These are phyloP conservation scores for Oryza meridionalis DNA, from an alignment of 176 grass and related monocot species.

Conservation along the genomic window DNA sequence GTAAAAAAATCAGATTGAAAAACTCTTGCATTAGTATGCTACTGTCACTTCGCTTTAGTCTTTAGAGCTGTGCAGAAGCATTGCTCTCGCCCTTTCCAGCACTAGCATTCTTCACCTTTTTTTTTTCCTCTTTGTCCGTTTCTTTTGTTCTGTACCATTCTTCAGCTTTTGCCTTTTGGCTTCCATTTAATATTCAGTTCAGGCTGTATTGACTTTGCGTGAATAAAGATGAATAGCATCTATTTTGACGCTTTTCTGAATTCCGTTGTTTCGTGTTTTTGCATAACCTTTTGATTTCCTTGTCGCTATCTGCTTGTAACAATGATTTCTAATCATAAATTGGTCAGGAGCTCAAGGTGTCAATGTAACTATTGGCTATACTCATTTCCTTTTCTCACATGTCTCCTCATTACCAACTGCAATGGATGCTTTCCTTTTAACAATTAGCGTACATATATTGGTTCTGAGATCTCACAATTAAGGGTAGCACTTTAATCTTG, in stretches of 20 bases:
- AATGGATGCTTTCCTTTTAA: not conserved
- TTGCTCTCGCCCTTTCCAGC: constrained; percentile 1
- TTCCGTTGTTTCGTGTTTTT: not conserved
- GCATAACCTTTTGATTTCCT: not conserved
- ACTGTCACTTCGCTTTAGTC: constrained; percentile 21
- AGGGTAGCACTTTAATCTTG: constrained; percentile 27
- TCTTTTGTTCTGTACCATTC: constrained; percentile 39
- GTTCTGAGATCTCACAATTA: not conserved
- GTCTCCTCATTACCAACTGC: not conserved
- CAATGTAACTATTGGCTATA: not conserved
- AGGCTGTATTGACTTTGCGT: constrained; percentile 31
- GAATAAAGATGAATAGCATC: not conserved
- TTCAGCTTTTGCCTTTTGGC: constrained; percentile 1
- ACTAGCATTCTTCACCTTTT: constrained; percentile 1
- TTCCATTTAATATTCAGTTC: constrained; percentile 6
- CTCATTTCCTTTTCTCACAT: not conserved
- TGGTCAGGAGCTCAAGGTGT: not conserved
- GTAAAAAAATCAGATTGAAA: not conserved
- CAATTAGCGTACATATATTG: not conserved
- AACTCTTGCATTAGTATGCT: not conserved
- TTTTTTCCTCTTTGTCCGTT: constrained; percentile 7
- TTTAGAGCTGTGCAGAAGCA: not conserved
- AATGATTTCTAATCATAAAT: constrained; percentile 14
- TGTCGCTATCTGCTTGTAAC: not conserved
- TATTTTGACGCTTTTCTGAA: not conserved